Base-by-base conservation (phyloP, 768 basidiomycete genomes). In the Russula earlei region DNA sequence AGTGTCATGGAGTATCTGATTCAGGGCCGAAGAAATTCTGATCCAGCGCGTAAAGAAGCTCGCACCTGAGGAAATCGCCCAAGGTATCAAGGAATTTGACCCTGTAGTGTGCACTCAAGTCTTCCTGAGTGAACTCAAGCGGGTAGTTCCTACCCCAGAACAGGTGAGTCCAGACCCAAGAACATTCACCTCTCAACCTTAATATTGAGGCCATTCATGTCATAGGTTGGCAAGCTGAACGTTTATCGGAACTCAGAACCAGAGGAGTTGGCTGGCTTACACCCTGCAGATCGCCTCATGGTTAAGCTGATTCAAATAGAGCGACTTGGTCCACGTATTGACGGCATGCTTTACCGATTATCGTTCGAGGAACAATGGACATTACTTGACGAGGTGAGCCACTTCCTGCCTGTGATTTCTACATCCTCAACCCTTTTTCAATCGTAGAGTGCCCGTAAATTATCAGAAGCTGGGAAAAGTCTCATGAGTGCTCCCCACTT, bases 231-330 rank as follows among this genome's bases (percentile, higher is more conserved):
- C 40, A 92, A 93, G 70, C 80, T 95, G 27, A 93, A 91, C 65
- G 79, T 90, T 3, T 91, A 94, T 66, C 84, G 88, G 52, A 91
- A 86, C 63, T 81, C 91, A n/a, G 84, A 84, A 57, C 78, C 84
- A 12, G 87, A 85, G 63, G 93, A 96, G 62, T 80, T 99, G 12
- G 84, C 83, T 40, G 82, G 80, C 29, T 75, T 99, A n/a, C 94
- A 97, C 70, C 84, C 87, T 19, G 87, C 96, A 17, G 96, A 99
- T 71, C 83, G 96, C 31, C 79, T 99, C 45, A 93, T 99, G 90
- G 92, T 99, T 24, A 88, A 94, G 60, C 76, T 97, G 36, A 96
- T 98, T 64, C 91, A 96, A 68, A 93, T 98, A 25, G 82, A 95
- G 41, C 85, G 91, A 34, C 75, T 99, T 10, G 79, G 77, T 10